Evolutionary conservation across 176 grass and related monocot genomes (phyloP).

Genomic region (Cenchrus purpureus): DNA sequence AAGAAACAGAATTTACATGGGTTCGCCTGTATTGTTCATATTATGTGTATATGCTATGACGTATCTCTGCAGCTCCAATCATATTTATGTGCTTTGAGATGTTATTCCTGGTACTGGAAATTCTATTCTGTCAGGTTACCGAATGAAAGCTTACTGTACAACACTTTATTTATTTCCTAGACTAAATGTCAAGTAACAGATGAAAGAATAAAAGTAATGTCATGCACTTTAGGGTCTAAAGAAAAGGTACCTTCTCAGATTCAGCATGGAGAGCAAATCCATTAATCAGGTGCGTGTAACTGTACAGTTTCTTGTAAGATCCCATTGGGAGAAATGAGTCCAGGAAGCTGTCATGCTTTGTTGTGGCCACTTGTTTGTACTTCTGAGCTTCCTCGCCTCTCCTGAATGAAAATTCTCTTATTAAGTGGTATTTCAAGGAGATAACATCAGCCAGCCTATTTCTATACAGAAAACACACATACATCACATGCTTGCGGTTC

Average conservation of each 20-base stretch:
- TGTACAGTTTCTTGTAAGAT: slow-evolving; percentile 89
- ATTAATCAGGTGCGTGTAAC: slow-evolving; percentile 85
- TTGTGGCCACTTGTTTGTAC: slow-evolving; percentile 60
- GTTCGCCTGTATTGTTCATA: background rate
- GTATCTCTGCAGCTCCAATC: background rate
- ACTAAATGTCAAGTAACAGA: slow-evolving; percentile 9
- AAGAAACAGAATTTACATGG: background rate
- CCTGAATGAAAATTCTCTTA: slow-evolving; percentile 47
- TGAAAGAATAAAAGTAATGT: background rate
- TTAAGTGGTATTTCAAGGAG: background rate
- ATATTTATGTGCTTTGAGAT: background rate
- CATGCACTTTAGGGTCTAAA: slow-evolving; percentile 6
- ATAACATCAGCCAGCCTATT: slow-evolving; percentile 19
- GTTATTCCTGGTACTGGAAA: background rate
- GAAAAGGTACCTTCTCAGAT: slow-evolving; percentile 63
- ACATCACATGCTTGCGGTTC: slow-evolving; percentile 53
- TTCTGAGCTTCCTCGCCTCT: slow-evolving; percentile 76
- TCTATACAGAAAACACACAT: slow-evolving; percentile 34
- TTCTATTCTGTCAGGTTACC: background rate
- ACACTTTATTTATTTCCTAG: background rate
- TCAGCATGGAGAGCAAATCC: slow-evolving; percentile 80
- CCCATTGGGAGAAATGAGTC: slow-evolving; percentile 75
- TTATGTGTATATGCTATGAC: background rate
- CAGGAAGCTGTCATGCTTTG: slow-evolving; percentile 79
- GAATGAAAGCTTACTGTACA: background rate